phyloP scores from a whole-genome alignment of 768 basidiomycete genomes.

The Rhizopogon roseolus region DNA sequence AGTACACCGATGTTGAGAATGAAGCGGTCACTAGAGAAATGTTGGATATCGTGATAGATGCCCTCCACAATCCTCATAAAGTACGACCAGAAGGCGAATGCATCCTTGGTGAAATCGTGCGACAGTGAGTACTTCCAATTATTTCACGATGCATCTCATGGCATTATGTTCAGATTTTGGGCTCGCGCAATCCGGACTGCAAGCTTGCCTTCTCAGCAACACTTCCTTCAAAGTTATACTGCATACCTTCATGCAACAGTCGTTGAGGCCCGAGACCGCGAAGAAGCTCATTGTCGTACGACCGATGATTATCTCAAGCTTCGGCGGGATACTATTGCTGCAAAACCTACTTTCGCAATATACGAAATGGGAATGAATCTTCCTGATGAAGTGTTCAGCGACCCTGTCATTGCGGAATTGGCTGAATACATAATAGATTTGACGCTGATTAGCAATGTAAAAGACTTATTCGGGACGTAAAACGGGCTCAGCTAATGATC shows the following conservation, averaged over 20 bases:
- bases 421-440: constrained; percentile 9
- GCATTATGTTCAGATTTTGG: constrained; percentile 5
- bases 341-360: too few relatives aligned
- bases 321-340: too few relatives aligned
- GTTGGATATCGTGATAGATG: constrained; percentile 5
- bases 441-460: too few relatives aligned
- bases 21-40: neutral
- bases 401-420: constrained; percentile 13
- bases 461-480: too few relatives aligned
- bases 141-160: too few relatives aligned
- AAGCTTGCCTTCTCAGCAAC: constrained; percentile 1
- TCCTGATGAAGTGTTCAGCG: constrained; percentile 28
- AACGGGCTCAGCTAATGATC: too few relatives aligned
- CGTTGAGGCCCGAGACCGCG: constrained; percentile 2
- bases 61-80: constrained; percentile 1
- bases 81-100: constrained; percentile 3
- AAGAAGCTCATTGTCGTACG: constrained; percentile 11
- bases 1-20: constrained; percentile 21
- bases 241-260: neutral
- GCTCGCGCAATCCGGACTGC: neutral
- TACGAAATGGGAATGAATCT: constrained; percentile 27
- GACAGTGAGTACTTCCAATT: constrained; percentile 18
- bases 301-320: constrained; percentile 27
- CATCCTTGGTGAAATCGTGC: constrained; percentile 4
- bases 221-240: constrained; percentile 2